phyloP scores from a whole-genome alignment of 2,329 filamentous ascomycete species.

The Colletotrichum tofieldiae region DNA sequence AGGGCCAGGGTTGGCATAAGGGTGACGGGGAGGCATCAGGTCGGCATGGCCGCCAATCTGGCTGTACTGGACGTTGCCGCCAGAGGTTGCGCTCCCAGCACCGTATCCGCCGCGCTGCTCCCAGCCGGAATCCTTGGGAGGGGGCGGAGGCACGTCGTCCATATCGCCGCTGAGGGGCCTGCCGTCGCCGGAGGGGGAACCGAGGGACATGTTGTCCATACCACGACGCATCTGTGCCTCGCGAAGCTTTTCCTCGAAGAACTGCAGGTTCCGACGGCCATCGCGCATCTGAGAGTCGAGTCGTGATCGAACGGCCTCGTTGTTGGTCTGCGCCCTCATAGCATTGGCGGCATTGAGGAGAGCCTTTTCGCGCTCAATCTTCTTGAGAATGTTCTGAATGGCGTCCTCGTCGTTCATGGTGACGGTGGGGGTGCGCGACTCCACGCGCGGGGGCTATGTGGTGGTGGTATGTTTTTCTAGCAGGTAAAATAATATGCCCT shows the following conservation, averaged over 20 bases:
- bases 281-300: constrained; percentile 96
- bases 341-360: constrained; percentile 94
- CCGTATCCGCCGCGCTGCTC: constrained; percentile 46
- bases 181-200: constrained; percentile 59
- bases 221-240: constrained; percentile 88
- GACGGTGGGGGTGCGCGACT: constrained; percentile 55
- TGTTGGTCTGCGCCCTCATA: constrained; percentile 97
- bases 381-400: constrained; percentile 88
- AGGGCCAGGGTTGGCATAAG: constrained; percentile 82
- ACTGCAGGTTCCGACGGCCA: constrained; percentile 92
- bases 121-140: constrained; percentile 77
- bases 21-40: constrained; percentile 85
- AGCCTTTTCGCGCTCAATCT: constrained; percentile 98
- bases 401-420: constrained; percentile 76
- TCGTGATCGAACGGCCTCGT: constrained; percentile 89
- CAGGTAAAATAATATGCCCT: constrained; percentile 3
- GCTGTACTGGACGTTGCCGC: constrained; percentile 71
- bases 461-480: constrained; percentile 16
- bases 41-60: constrained; percentile 77
- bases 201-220: constrained; percentile 77
- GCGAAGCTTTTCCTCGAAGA: constrained; percentile 92
- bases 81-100: constrained; percentile 72
- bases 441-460: constrained; percentile 51
- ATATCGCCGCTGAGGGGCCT: constrained; percentile 64
- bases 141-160: constrained; percentile 73